Evolutionary conservation across 257 asterid genomes (phyloP).

Genomic region (Gentiana dahurica): DNA sequence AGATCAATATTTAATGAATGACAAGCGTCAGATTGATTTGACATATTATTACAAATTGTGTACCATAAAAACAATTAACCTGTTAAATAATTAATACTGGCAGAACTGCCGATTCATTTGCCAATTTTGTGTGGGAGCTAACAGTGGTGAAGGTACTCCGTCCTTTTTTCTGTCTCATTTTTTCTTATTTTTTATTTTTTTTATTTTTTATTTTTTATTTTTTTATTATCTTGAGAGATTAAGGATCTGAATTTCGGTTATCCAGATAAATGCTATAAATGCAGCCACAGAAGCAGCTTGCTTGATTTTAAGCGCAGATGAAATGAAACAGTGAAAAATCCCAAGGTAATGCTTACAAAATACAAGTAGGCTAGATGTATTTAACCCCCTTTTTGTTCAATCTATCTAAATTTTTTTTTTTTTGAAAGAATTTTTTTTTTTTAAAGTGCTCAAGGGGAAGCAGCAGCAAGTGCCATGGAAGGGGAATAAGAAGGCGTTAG

Average conservation of each 20-base stretch:
- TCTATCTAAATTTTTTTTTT: not conserved
- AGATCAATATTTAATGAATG: too few relatives aligned
- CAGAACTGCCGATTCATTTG: too few relatives aligned
- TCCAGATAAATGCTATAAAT: conserved; percentile 77
- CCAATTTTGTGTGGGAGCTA: too few relatives aligned
- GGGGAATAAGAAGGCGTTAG: conserved; percentile 88
- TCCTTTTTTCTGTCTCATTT: too few relatives aligned
- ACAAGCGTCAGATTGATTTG: too few relatives aligned
- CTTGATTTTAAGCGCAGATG: conserved; percentile 70
- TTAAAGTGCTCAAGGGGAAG: conserved; percentile 99
- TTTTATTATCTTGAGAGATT: too few relatives aligned
- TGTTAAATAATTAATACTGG: too few relatives aligned
- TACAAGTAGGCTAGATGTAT: too few relatives aligned
- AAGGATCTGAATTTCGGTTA: not conserved
- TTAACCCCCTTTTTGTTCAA: not conserved
- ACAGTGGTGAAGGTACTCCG: conserved; percentile 81
- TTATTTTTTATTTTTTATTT: not conserved
- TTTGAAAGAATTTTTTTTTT: too few relatives aligned
- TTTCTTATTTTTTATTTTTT: not conserved
- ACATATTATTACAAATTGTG: too few relatives aligned
- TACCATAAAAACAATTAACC: too few relatives aligned
- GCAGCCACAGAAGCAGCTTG: conserved; percentile 96
- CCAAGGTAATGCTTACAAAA: conserved; percentile 44
- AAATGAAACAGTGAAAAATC: conserved; percentile 85
- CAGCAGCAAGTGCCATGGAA: conserved; percentile 75